Percentiles rank a stretch among this genome's conserved stretches.
phyloP scores from a whole-genome alignment of 441 rosid species.

The Arabidopsis hybrid region DNA sequence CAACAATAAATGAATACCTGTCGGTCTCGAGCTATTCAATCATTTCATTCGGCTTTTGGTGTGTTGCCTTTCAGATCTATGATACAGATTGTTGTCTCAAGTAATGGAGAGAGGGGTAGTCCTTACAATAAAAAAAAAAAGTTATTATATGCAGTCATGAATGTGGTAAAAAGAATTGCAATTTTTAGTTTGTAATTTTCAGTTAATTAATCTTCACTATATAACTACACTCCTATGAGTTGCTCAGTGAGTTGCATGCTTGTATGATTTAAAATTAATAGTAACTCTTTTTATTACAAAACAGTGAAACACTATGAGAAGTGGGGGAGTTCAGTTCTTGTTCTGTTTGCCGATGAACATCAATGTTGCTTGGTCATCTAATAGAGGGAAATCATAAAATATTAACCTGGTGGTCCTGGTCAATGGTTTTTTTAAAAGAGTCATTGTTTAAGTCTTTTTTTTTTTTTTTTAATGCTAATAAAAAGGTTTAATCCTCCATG shows the following conservation, averaged over 20 bases:
- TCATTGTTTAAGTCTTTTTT: conserved; percentile 12
- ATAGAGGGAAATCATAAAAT: neutral
- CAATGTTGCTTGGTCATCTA: neutral
- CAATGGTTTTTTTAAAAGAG: neutral
- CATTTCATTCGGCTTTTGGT: neutral
- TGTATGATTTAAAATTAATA: no score
- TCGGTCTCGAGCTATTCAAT: neutral
- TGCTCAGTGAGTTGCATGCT: no score
- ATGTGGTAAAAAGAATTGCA: neutral
- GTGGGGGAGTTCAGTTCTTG: neutral
- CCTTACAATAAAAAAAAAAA: neutral
- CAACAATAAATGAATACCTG: neutral
- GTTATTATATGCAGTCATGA: neutral
- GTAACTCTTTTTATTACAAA: no score
- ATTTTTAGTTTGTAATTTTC: neutral
- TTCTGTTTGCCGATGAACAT: neutral
- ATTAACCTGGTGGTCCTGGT: neutral
- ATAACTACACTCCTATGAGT: no score
- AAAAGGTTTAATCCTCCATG: neutral
- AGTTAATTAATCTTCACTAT: neutral
- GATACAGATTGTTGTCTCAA: neutral
- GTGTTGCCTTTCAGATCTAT: neutral
- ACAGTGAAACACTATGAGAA: neutral
- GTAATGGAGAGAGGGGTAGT: neutral
- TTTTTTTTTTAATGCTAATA: no score